Conservation (phyloP, 129 eudicot species). For the Lactuca saligna region DNA sequence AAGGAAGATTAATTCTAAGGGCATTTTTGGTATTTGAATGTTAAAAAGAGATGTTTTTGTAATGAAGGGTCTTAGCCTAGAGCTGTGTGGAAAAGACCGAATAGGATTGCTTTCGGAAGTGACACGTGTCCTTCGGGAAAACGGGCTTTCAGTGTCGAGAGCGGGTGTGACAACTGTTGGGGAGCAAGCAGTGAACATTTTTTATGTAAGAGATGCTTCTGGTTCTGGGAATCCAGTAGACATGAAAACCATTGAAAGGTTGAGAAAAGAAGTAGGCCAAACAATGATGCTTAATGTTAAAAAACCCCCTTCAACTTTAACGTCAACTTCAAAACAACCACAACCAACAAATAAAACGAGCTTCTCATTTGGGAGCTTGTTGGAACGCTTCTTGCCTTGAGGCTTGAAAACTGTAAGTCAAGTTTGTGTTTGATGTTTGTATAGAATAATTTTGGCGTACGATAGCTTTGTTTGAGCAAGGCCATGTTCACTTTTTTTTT, state of each 20-base stretch:
- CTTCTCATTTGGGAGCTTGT: slow-evolving; percentile 71
- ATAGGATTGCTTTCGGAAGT: slow-evolving; percentile 89
- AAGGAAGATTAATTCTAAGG: neutral
- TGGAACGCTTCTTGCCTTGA: slow-evolving; percentile 59
- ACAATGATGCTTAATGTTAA: slow-evolving; percentile 80
- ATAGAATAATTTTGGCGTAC: slow-evolving; percentile 35
- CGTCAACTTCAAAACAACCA: slow-evolving; percentile 39
- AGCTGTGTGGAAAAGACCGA: slow-evolving; percentile 87
- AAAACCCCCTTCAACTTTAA: slow-evolving; percentile 43
- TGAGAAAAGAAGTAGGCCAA: slow-evolving; percentile 81
- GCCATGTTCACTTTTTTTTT: slow-evolving; percentile 6
- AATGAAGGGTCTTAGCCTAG: slow-evolving; percentile 76
- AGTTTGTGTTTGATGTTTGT: slow-evolving; percentile 12
- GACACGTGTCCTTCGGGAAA: slow-evolving; percentile 78
- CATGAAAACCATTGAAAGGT: slow-evolving; percentile 61
- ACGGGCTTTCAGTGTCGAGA: slow-evolving; percentile 71
- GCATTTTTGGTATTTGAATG: too few relatives aligned
- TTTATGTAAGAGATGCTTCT: slow-evolving; percentile 77
- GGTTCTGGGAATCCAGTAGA: slow-evolving; percentile 91
- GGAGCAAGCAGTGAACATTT: slow-evolving; percentile 64
- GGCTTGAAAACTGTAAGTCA: neutral
- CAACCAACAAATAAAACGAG: slow-evolving; percentile 61
- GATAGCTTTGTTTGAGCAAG: slow-evolving; percentile 15
- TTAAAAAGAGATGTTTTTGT: too few relatives aligned
- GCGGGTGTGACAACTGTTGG: slow-evolving; percentile 87